Evolutionary conservation across 179 eudicot species (phyloP), one percentile per base, ranked within the genome.

Genomic region (Actinidia polygama): DNA sequence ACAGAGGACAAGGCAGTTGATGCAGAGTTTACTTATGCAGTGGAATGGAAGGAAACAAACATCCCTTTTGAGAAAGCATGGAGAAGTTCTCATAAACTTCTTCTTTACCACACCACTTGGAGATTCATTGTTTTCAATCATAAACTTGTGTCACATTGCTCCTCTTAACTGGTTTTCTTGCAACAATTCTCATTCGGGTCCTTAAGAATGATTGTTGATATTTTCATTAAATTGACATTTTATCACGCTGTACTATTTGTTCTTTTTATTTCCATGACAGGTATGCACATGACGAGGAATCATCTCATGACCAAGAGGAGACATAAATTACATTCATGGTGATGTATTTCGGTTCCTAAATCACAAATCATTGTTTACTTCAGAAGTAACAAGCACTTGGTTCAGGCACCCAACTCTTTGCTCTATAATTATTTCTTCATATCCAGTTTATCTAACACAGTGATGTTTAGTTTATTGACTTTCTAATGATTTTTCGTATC

Each of bases 1-100:
- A 82, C 84, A 8, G 80, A 82, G 73, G 80, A 82, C 73, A 82
- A 82, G 59, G 84, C 76, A 50, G 80, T 82, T 82, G 80, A 82
- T 18, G 66, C 26, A 10, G 80, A 82, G 67, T 82, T 82, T 63
- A 24, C 55, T 11, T 82, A 82, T 36, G 53, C 67, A 2, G 84
- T 82, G 62, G 66, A 82, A 75, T 82, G 84, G 84, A 82, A 51
- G 30, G 84, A 76, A 46, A 82, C 84, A 50, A 14, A 49, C 79
- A 63, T 23, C 61, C 57, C 84, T 21, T 82, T 82, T 64, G 79
- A 82, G 70, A 75, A 75, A 49, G 80, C 64, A 82, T 82, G 80
- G 72, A 81, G 0, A 75, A 82, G 51, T 73, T 66, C 30, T 74
- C 84, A 66, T 73, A 73, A 16, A 66, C 74, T 7, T 81, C 83